Conservation (phyloP, 139 green algal species). For the Trebouxia sp. region DNA sequence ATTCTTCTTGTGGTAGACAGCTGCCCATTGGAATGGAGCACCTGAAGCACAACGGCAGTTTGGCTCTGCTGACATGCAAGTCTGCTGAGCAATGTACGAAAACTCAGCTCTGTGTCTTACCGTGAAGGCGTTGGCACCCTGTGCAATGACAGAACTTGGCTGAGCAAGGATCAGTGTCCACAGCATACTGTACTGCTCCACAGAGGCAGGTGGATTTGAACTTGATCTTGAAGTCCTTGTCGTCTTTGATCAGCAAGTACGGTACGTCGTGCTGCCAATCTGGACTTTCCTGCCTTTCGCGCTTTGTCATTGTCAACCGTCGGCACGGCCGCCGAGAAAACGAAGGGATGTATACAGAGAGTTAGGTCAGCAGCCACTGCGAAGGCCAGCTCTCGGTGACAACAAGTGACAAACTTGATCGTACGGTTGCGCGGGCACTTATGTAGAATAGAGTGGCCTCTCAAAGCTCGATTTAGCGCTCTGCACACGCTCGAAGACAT, state of each 20-base stretch:
- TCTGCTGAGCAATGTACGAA: too few relatives aligned
- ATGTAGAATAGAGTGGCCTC: too few relatives aligned
- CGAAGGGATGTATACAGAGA: too few relatives aligned
- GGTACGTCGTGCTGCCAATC: slow-evolving; percentile 20
- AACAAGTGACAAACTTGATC: too few relatives aligned
- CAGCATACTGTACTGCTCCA: slow-evolving; percentile 16
- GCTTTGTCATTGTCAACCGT: not conserved
- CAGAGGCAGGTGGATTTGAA: slow-evolving; percentile 7
- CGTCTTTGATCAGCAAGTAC: not conserved
- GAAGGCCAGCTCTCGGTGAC: too few relatives aligned
- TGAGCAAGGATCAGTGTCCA: not conserved
- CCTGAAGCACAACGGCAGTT: not conserved
- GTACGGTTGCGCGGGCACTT: too few relatives aligned
- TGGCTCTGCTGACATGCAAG: too few relatives aligned
- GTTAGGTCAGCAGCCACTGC: too few relatives aligned
- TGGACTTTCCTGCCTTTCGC: not conserved
- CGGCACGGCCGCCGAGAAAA: too few relatives aligned
- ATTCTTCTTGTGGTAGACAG: slow-evolving; percentile 18
- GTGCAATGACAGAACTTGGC: slow-evolving; percentile 29
- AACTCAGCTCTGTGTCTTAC: too few relatives aligned
- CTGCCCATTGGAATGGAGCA: slow-evolving; percentile 26
- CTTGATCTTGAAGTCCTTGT: slow-evolving; percentile 23
- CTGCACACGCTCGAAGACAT: too few relatives aligned
- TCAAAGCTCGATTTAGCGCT: too few relatives aligned
- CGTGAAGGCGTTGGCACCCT: slow-evolving; percentile 19